Evolutionary conservation across 2,329 filamentous ascomycete genomes (phyloP).

Genomic region (Penicillium rolfsii): DNA sequence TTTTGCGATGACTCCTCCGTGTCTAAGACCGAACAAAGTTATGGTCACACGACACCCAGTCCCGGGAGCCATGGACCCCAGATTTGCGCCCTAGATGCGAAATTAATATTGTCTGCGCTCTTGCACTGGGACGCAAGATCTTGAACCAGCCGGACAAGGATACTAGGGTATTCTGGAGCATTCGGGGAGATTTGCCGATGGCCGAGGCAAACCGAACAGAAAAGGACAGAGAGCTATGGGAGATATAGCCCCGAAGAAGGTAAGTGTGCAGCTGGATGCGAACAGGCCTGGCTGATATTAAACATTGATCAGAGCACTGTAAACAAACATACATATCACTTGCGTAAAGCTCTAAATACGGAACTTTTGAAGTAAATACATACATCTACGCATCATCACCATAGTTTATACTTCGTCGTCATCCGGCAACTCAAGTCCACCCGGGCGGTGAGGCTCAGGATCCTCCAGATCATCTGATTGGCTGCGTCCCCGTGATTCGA

Average conservation of each 20-base stretch:
- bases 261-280: too few relatives aligned
- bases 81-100: neutral
- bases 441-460: constrained; percentile 2
- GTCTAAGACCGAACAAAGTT: constrained; percentile 2
- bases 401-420: neutral
- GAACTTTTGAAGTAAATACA: neutral
- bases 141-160: neutral
- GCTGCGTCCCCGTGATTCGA: constrained; percentile 36
- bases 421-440: neutral
- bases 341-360: neutral
- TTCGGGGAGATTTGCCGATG: constrained; percentile 16
- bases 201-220: constrained; percentile 13
- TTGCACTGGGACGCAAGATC: neutral
- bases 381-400: neutral
- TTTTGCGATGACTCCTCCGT: constrained; percentile 5
- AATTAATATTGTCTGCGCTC: neutral
- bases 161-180: neutral
- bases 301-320: neutral
- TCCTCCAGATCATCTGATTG: constrained; percentile 20
- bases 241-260: neutral
- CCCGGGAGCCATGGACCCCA: constrained; percentile 4
- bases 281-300: neutral
- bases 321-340: neutral
- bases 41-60: constrained; percentile 21
- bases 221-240: neutral